phyloP scores from a whole-genome alignment of 2,329 filamentous ascomycete genomes.

The Phaeoacremonium minimum region DNA sequence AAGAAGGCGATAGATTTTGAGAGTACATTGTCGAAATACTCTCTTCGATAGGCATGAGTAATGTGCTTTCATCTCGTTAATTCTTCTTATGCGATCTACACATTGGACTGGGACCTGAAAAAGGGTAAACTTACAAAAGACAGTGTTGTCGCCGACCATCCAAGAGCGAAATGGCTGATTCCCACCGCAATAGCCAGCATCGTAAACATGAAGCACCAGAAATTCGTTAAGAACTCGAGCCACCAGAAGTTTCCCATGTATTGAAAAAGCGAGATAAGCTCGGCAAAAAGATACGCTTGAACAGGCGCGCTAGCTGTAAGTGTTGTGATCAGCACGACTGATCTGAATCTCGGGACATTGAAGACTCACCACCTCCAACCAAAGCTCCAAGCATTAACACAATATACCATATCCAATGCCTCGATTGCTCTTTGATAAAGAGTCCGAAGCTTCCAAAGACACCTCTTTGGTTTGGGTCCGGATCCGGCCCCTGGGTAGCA shows the following conservation, averaged over 20 bases:
- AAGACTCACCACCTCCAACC: neutral
- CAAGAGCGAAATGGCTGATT: conserved; percentile 4
- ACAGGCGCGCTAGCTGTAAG: conserved; percentile 24
- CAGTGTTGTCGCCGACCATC: conserved; percentile 7
- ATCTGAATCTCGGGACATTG: neutral
- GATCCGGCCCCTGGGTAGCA: neutral
- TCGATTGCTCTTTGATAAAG: neutral
- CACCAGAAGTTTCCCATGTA: conserved; percentile 7
- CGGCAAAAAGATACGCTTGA: conserved; percentile 52
- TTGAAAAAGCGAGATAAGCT: conserved; percentile 33
- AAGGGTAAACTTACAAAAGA: conserved; percentile 4
- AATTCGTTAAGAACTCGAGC: conserved; percentile 3
- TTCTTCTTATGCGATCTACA: no score
- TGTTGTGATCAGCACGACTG: neutral
- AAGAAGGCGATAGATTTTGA: conserved; percentile 57
- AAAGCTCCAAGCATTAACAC: neutral
- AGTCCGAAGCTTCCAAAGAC: neutral
- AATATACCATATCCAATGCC: neutral
- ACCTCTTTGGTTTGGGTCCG: neutral
- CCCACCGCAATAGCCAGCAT: conserved; percentile 4
- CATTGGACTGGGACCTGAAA: no score
- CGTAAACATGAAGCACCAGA: conserved; percentile 6
- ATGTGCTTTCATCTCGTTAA: conserved; percentile 29
- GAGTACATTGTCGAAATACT: conserved; percentile 56
- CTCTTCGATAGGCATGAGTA: conserved; percentile 49